Evolutionary conservation across 2,329 filamentous ascomycete genomes (phyloP), one percentile per base, ranked within the genome.

Genomic region (Geosmithia flava): DNA sequence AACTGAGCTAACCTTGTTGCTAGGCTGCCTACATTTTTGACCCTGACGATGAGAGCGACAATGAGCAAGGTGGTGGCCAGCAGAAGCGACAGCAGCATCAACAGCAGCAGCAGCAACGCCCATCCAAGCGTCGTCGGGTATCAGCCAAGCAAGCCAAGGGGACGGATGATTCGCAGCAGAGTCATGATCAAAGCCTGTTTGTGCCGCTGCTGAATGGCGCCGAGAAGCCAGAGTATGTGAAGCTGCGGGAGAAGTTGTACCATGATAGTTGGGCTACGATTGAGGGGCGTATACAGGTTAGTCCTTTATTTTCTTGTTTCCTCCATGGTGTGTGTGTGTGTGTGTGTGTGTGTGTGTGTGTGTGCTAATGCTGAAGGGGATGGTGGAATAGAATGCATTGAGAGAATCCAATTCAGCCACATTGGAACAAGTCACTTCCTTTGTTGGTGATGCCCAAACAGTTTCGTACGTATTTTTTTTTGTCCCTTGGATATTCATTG

Each of bases 1-100:
- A 41, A 20, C 20, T 20, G 42, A 49, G 30, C 20, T 27, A 19
- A 40, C 51, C 58, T 47, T 44, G 4, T 30, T 20, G 29, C 37
- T 58, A 84, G 80, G 72, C 73, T 44, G 77, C 78, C 49, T 84
- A 80, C 59, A 65, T 84, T 53, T 84, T 82, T 61, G 70, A 74
- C 50, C 74, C 79, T 50, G 62, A 70, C 3, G 33, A 37, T 11
- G 33, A 37, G 33, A 37, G 33, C 33, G 33, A 37, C 33, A 37
- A 37, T 43, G 64, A 68, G 49, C 23, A 8, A 27, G 23, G 23
- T 8, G 8, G 23, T 27, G 4, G 8, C 23, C 60, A 65, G 29
- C 64, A 59, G 47, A 53, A 59, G 42, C 55, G 54, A 45, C 53
- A 5, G 11, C 33, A 6, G 33, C 10, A 11, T 6, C 50, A 16